Base-by-base conservation (phyloP, 1,284 basidiomycete genomes). In the Ganoderma resinaceum region DNA sequence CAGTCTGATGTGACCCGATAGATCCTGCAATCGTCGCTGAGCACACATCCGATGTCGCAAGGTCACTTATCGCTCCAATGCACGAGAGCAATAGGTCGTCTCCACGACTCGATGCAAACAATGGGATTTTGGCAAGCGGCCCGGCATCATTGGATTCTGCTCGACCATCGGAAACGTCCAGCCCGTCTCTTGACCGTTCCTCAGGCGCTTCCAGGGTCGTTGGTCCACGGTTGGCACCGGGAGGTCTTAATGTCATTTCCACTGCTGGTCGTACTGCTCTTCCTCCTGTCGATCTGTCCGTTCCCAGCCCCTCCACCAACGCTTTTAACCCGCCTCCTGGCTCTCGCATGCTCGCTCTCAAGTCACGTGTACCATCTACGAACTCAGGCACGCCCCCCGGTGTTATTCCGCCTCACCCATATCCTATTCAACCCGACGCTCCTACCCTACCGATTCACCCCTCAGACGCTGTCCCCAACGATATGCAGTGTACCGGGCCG, bases 331-430 rank as follows among this genome's bases (percentile, higher is more conserved):
- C 90, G 49, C 89, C 91, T 11, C 79, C 85, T 63, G 91, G 91
- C 46, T 92, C 92, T 66, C 90, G 92, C 66, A 80, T 94, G 60
- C 84, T 94, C 64, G 90, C 91, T 3, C 86, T 94, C 70, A 84
- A 84, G 23, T 85, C 85, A 55, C 86, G 89, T 61, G 78, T 82
- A n/a, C 67, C 78, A 2, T 72, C 78, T 18, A 69, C 73, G 18
- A 68, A 71, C 26, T 60, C 57, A 40, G 69, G 67, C 11, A 62
- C 40, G 18, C 70, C 75, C 4, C 72, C 72, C 8, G 73, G 72
- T 29, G 55, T 75, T 8, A 52, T 73, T 16, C 61, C 68, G 7
- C 55, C 72, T 23, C 57, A 63, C n/a, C 33, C 59, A 20, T 70
- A 73, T 61, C 40, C 52, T 37, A 67, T 59, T 42, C 68, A 55